A percentile compares a stretch with the other conserved stretches of the same genome.
Evolutionary conservation across 179 eudicot species (phyloP).

Genomic region (Vitellaria paradoxa): DNA sequence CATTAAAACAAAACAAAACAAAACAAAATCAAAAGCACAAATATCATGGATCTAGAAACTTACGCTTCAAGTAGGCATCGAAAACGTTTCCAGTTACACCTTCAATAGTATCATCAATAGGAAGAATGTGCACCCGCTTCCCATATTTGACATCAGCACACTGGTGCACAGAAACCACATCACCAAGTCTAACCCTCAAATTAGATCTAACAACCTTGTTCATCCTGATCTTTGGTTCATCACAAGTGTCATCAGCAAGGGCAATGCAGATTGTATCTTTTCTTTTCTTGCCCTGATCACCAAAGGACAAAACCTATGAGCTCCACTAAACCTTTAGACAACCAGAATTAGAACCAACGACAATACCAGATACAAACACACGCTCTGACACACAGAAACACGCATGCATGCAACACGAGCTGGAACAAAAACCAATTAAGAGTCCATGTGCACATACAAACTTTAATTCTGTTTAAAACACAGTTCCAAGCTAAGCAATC

Average conservation of each 20-base stretch:
- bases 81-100: slow-evolving; percentile 86
- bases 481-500: not conserved
- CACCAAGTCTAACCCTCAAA: slow-evolving; percentile 86
- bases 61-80: slow-evolving; percentile 88
- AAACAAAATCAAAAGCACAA: not conserved
- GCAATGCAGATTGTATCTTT: slow-evolving; percentile 88
- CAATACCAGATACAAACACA: not conserved
- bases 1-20: no score
- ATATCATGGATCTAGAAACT: slow-evolving; percentile 21
- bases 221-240: slow-evolving; percentile 80
- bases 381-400: not conserved
- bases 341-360: not conserved
- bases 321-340: not conserved
- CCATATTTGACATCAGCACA: slow-evolving; percentile 92
- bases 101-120: slow-evolving; percentile 82
- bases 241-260: slow-evolving; percentile 85
- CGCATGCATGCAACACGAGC: no score
- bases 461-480: not conserved
- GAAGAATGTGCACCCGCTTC: slow-evolving; percentile 83
- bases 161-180: slow-evolving; percentile 86
- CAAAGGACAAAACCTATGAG: not conserved
- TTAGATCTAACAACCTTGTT: slow-evolving; percentile 85
- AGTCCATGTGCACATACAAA: not conserved
- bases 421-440: not conserved
- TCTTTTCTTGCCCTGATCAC: slow-evolving; percentile 76